Percentiles rank a stretch among this genome's conserved stretches.
Conservation (phyloP, 2,329 filamentous ascomycete genomes). For the Chrysoporthe deuterocubensis region DNA sequence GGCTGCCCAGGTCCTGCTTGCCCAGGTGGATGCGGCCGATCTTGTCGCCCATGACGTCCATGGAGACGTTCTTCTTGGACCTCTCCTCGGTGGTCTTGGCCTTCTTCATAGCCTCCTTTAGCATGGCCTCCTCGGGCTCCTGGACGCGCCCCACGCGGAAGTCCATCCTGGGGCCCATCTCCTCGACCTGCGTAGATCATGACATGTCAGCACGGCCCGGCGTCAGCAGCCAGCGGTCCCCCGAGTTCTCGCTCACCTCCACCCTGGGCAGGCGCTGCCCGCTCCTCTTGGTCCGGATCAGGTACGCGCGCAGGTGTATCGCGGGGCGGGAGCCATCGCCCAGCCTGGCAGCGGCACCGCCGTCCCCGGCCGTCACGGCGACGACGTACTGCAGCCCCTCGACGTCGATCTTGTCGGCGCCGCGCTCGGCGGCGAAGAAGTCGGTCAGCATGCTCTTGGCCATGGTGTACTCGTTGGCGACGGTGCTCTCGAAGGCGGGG, state of each 20-base stretch:
- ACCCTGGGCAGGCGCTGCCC: constrained; percentile 87
- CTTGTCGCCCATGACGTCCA: constrained; percentile 94
- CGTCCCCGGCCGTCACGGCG: constrained; percentile 76
- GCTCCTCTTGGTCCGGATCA: constrained; percentile 82
- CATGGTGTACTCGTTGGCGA: constrained; percentile 78
- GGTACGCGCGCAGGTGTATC: constrained; percentile 77
- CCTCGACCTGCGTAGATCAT: constrained; percentile 62
- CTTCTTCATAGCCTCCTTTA: constrained; percentile 91
- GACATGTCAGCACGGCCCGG: background rate
- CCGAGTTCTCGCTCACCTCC: constrained; percentile 49
- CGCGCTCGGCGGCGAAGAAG: constrained; percentile 82
- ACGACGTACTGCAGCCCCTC: constrained; percentile 93
- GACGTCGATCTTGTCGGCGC: constrained; percentile 83
- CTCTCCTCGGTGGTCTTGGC: constrained; percentile 74
- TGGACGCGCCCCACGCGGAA: constrained; percentile 81
- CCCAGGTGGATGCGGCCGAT: constrained; percentile 89
- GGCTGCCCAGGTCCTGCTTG: constrained; percentile 81
- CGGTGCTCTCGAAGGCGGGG: constrained; percentile 82
- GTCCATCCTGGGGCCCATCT: constrained; percentile 94
- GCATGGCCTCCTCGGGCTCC: constrained; percentile 76
- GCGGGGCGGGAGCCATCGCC: constrained; percentile 52
- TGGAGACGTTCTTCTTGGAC: constrained; percentile 96
- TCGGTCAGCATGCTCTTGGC: constrained; percentile 88
- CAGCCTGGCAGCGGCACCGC: constrained; percentile 42
- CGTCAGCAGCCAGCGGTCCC: background rate